These are phyloP conservation scores for Tetrapisispora namnaoensis DNA, from an alignment of 805 yeast genomes.

Conservation along the genomic window DNA sequence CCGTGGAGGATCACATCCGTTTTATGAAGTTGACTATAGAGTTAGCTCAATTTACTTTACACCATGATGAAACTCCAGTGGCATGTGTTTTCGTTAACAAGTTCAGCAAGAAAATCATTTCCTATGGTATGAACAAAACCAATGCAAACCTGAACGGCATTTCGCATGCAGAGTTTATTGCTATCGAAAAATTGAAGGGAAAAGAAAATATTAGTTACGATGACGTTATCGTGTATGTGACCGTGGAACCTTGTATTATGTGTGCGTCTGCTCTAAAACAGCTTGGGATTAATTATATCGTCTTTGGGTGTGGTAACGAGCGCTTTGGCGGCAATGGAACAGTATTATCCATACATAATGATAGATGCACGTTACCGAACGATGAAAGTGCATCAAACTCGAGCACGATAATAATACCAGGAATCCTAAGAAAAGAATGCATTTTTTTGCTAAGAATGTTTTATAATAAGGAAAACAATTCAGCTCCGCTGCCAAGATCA, in stretches of 20 bases:
- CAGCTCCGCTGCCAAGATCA: conserved; percentile 72
- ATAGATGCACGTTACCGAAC: conserved; percentile 22
- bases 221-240: conserved; percentile 69
- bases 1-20: conserved; percentile 10
- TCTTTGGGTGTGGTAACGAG: conserved; percentile 90
- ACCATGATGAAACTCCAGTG: conserved; percentile 71
- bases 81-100: conserved; percentile 61
- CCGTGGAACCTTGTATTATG: conserved; percentile 98
- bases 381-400: background rate
- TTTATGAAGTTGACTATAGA: conserved; percentile 45
- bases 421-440: conserved; percentile 72
- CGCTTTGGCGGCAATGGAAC: conserved; percentile 96
- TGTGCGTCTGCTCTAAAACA: conserved; percentile 90
- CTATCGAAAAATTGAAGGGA: conserved; percentile 50
- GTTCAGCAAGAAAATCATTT: conserved; percentile 41
- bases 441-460: conserved; percentile 71
- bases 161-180: conserved; percentile 86
- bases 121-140: conserved; percentile 78
- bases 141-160: conserved; percentile 80
- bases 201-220: conserved; percentile 27
- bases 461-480: conserved; percentile 74
- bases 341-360: conserved; percentile 51
- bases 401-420: conserved; percentile 49
- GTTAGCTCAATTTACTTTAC: conserved; percentile 56
- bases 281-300: conserved; percentile 58